Evolutionary conservation across 2,329 filamentous ascomycete species (phyloP).

Genomic region (Magnaporthales sp.): DNA sequence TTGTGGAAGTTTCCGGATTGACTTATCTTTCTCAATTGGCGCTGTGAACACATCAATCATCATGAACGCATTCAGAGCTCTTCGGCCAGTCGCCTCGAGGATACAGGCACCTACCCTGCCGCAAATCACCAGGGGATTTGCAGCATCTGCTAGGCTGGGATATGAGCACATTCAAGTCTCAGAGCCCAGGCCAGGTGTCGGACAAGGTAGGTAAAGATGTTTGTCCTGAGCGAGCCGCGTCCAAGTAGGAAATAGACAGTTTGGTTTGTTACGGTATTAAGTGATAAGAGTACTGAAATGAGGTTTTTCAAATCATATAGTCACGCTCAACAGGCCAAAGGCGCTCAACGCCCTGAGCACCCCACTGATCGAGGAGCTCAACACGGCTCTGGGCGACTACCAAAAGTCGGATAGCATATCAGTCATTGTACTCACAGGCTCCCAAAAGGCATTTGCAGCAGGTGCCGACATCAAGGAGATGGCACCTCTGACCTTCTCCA

Average conservation of each 20-base stretch:
- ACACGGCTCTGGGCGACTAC: constrained; percentile 63
- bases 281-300: not conserved
- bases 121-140: constrained; percentile 42
- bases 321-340: constrained; percentile 89
- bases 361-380: constrained; percentile 84
- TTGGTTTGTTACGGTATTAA: not conserved
- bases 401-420: constrained; percentile 61
- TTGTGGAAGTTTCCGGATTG: not conserved
- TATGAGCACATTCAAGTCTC: constrained; percentile 83
- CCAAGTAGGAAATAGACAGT: not conserved
- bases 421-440: constrained; percentile 81
- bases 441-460: constrained; percentile 82
- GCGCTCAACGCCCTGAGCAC: constrained; percentile 90
- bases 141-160: constrained; percentile 30
- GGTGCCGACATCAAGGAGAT: constrained; percentile 99
- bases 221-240: not conserved
- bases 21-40: not conserved
- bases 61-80: constrained; percentile 47
- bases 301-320: constrained; percentile 32
- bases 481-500: constrained; percentile 81
- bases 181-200: constrained; percentile 79
- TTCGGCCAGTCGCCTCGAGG: constrained; percentile 52
- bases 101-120: constrained; percentile 51
- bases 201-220: constrained; percentile 56
- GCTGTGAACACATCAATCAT: constrained; percentile 6